Evolutionary conservation across 495 filamentous ascomycete species (phyloP).

Genomic region (Amniculicola lignicola): DNA sequence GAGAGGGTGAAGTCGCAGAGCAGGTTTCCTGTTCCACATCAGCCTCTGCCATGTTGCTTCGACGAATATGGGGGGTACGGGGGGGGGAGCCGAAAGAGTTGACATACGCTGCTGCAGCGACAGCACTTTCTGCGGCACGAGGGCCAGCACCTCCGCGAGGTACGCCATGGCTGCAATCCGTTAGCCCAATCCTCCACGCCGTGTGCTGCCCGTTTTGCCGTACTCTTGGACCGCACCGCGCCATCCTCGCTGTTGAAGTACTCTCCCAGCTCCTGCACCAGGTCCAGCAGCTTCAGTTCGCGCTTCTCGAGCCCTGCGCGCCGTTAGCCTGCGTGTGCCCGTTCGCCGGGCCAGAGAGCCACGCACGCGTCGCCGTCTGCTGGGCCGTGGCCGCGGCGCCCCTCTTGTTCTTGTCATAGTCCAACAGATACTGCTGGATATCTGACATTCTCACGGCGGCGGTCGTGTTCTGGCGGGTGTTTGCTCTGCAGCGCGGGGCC

Average conservation of each 20-base stretch:
- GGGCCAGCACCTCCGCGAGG: slow-evolving; percentile 61
- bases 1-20: slow-evolving; percentile 45
- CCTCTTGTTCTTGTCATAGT: slow-evolving; percentile 59
- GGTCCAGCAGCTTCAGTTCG: slow-evolving; percentile 60
- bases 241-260: slow-evolving; percentile 70
- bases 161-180: slow-evolving; percentile 55
- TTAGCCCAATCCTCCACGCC: not conserved
- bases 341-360: not conserved
- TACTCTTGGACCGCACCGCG: slow-evolving; percentile 56
- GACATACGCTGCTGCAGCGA: slow-evolving; percentile 59
- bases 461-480: not conserved
- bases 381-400: slow-evolving; percentile 59
- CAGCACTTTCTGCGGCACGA: slow-evolving; percentile 57
- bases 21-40: slow-evolving; percentile 35
- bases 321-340: slow-evolving; percentile 15
- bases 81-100: no score
- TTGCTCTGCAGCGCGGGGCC: not conserved
- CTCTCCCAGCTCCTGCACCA: slow-evolving; percentile 65
- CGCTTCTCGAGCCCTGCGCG: slow-evolving; percentile 57
- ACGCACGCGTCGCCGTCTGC: slow-evolving; percentile 55
- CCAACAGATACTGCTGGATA: slow-evolving; percentile 63
- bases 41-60: no score
- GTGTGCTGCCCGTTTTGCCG: not conserved
- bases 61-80: no score
- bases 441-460: slow-evolving; percentile 52